These are phyloP conservation scores for Pyrenochaeta sp. DNA, from an alignment of 2,329 filamentous ascomycete genomes.

Conservation along the genomic window DNA sequence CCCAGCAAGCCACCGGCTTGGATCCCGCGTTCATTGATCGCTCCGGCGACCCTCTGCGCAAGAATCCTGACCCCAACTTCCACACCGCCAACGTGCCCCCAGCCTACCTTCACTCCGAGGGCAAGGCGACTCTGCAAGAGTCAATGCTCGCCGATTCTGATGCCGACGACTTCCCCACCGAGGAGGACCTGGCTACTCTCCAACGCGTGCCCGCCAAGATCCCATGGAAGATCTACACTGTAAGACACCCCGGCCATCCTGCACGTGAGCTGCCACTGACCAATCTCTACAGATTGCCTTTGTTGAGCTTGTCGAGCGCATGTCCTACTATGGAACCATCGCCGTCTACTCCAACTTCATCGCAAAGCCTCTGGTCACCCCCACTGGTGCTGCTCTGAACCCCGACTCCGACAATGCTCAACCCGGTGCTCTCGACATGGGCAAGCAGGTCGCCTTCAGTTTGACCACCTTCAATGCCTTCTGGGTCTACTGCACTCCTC, in stretches of 20 bases:
- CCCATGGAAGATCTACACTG: constrained; percentile 40
- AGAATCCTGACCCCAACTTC: constrained; percentile 35
- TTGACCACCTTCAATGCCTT: constrained; percentile 63
- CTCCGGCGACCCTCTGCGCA: constrained; percentile 45
- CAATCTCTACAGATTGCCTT: constrained; percentile 37
- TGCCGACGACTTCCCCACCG: constrained; percentile 38
- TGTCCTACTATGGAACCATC: constrained; percentile 49
- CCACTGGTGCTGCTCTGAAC: constrained; percentile 39
- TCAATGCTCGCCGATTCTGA: constrained; percentile 35
- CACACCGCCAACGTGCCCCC: constrained; percentile 31
- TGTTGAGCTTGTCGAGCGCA: constrained; percentile 48
- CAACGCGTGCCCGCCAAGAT: constrained; percentile 43
- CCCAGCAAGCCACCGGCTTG: constrained; percentile 36
- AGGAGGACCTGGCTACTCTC: constrained; percentile 46
- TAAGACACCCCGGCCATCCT: constrained; percentile 2
- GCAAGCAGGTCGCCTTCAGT: constrained; percentile 61
- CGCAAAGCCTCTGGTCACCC: constrained; percentile 33
- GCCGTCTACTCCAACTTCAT: constrained; percentile 51
- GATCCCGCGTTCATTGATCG: constrained; percentile 44
- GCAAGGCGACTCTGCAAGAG: constrained; percentile 48
- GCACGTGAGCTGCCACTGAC: constrained; percentile 6
- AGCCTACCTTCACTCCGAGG: constrained; percentile 40
- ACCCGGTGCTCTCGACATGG: constrained; percentile 63
- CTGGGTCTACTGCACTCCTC: constrained; percentile 66
- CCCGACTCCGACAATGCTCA: constrained; percentile 38